These are phyloP conservation scores for Aspergillus wentii DNA, from an alignment of 495 filamentous ascomycete genomes.

Conservation along the genomic window DNA sequence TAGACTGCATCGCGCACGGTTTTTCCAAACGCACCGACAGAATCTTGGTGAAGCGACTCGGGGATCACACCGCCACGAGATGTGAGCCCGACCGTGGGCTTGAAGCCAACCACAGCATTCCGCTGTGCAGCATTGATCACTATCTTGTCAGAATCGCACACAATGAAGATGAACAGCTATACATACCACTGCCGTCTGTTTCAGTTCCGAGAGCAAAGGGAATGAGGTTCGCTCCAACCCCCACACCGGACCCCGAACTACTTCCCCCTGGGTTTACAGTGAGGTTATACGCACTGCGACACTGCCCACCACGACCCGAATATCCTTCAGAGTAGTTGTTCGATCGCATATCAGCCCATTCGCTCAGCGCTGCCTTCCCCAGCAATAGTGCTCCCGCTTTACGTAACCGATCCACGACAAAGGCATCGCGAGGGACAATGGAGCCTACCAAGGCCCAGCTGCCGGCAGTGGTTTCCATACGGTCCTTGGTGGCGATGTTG, in stretches of 20 bases:
- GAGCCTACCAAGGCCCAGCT: constrained; percentile 58
- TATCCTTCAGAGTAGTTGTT: constrained; percentile 69
- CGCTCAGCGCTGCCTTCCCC: constrained; percentile 64
- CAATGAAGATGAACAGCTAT: not conserved
- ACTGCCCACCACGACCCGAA: constrained; percentile 60
- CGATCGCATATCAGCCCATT: constrained; percentile 73
- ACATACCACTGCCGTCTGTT: constrained; percentile 62
- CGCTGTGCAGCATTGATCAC: constrained; percentile 67
- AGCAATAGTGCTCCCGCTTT: constrained; percentile 63
- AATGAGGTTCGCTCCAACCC: constrained; percentile 57
- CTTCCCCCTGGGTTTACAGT: constrained; percentile 64
- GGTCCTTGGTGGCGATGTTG: constrained; percentile 67
- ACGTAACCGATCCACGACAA: constrained; percentile 56
- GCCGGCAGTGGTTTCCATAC: constrained; percentile 62
- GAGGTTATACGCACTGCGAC: constrained; percentile 62
- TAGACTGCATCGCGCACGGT: constrained; percentile 64
- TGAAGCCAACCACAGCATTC: constrained; percentile 62
- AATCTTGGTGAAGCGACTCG: constrained; percentile 60
- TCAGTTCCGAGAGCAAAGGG: constrained; percentile 67
- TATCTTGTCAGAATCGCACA: constrained; percentile 1
- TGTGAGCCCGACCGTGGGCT: constrained; percentile 62
- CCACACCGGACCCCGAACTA: constrained; percentile 57
- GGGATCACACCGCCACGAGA: constrained; percentile 62
- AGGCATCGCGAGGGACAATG: constrained; percentile 60
- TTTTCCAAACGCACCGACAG: constrained; percentile 60